phyloP scores from a whole-genome alignment of 805 yeast genomes.

The Debaryomyces hansenii region DNA sequence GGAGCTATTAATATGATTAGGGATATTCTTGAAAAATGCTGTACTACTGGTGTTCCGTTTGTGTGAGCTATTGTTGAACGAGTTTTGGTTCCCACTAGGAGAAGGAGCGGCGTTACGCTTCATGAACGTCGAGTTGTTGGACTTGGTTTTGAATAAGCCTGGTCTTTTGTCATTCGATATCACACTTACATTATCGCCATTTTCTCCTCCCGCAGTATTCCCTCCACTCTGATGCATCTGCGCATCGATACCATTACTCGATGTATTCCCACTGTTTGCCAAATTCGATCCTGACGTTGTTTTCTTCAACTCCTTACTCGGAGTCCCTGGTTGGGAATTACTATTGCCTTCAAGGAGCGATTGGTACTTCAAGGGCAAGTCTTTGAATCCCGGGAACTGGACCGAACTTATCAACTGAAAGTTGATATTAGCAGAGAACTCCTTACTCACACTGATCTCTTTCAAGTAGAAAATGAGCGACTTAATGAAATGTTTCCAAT shows the following conservation, averaged over 20 bases:
- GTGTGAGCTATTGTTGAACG: conserved; percentile 7
- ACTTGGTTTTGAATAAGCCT: conserved; percentile 22
- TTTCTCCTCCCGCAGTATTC: background rate
- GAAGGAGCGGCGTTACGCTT: conserved; percentile 5
- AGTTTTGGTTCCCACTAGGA: conserved; percentile 1
- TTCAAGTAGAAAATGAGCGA: conserved; percentile 36
- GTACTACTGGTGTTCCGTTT: conserved; percentile 8
- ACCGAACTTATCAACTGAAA: conserved; percentile 38
- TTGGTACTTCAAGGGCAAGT: conserved; percentile 26
- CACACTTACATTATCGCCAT: conserved; percentile 3
- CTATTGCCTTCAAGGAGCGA: background rate
- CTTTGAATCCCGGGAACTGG: conserved; percentile 46
- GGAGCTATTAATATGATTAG: background rate
- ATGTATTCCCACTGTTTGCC: background rate
- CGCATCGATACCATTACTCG: background rate
- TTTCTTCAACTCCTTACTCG: conserved; percentile 18
- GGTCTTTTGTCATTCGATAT: conserved; percentile 18
- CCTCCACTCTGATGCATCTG: background rate
- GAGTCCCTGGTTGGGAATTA: conserved; percentile 3
- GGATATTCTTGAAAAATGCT: conserved; percentile 1
- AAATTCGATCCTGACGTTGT: conserved; percentile 27
- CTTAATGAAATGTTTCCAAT: conserved; percentile 40
- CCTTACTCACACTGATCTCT: conserved; percentile 50
- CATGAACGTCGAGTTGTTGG: conserved; percentile 14
- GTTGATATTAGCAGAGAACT: conserved; percentile 38